Conservation (phyloP, 1,284 basidiomycete species). For the Boletus holoroseus region DNA sequence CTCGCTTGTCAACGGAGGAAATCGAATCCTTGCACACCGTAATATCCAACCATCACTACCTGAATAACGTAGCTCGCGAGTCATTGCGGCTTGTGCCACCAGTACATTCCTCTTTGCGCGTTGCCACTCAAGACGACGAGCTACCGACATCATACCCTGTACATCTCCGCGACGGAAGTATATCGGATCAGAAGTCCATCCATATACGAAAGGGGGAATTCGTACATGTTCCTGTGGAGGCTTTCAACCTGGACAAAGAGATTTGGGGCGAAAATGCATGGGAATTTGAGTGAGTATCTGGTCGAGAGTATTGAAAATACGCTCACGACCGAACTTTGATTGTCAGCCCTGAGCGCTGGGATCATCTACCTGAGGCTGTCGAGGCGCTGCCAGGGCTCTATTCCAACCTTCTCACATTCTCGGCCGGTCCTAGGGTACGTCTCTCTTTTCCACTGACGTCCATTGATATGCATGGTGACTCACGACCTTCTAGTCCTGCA, state of each 20-base stretch:
- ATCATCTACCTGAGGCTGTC: conserved; percentile 61
- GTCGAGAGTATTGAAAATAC: not conserved
- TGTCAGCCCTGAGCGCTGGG: conserved; percentile 71
- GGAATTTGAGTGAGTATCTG: conserved; percentile 59
- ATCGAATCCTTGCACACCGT: conserved; percentile 50
- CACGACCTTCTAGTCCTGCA: conserved; percentile 54
- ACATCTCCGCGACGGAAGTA: conserved; percentile 47
- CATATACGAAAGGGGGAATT: conserved; percentile 60
- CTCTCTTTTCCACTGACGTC: not conserved
- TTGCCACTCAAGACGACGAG: conserved; percentile 67
- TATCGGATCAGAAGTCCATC: conserved; percentile 41
- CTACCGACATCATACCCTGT: conserved; percentile 67
- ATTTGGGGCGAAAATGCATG: conserved; percentile 76
- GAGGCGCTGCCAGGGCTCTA: conserved; percentile 61
- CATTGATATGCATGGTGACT: not conserved
- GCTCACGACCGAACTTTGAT: conserved; percentile 1
- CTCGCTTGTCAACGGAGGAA: conserved; percentile 51
- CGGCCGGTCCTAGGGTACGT: conserved; percentile 70
- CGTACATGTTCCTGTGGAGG: conserved; percentile 72
- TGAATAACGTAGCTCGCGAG: conserved; percentile 76
- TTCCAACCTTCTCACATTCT: conserved; percentile 67
- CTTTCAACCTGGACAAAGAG: conserved; percentile 65
- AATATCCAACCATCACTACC: conserved; percentile 61
- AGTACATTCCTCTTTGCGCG: conserved; percentile 72
- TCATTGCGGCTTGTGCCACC: conserved; percentile 71